Conservation (phyloP, 306 rosid species). For the Trifolium fragiferum region DNA sequence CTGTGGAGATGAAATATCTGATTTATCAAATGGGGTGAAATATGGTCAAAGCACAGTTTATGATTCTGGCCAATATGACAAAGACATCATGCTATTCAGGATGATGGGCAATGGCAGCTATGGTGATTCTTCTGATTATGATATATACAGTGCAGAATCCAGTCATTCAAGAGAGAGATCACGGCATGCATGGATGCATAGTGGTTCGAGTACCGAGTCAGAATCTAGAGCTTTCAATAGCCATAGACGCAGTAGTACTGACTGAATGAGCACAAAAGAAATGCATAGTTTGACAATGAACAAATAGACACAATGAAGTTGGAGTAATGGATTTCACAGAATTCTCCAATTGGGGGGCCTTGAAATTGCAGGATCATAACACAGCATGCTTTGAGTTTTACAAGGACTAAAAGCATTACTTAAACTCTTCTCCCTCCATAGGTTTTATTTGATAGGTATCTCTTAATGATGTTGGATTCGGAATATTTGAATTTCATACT, state of each 20-base stretch:
- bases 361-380: slow-evolving; percentile 19
- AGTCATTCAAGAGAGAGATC: slow-evolving; percentile 53
- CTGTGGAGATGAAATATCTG: slow-evolving; percentile 61
- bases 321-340: slow-evolving; percentile 4
- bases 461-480: background rate
- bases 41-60: slow-evolving; percentile 79
- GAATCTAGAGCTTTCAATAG: slow-evolving; percentile 58
- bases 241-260: slow-evolving; percentile 13
- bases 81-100: slow-evolving; percentile 70
- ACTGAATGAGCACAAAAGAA: slow-evolving; percentile 30
- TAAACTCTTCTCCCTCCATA: slow-evolving; percentile 4
- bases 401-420: slow-evolving; percentile 23
- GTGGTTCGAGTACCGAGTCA: slow-evolving; percentile 57
- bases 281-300: slow-evolving; percentile 14
- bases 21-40: slow-evolving; percentile 87
- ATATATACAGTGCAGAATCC: slow-evolving; percentile 53
- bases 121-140: slow-evolving; percentile 51
- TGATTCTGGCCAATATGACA: slow-evolving; percentile 82
- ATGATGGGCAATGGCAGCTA: slow-evolving; percentile 62
- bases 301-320: slow-evolving; percentile 28
- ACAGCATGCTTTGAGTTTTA: slow-evolving; percentile 15
- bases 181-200: slow-evolving; percentile 44
- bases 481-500: background rate
- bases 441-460: slow-evolving; percentile 32
- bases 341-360: slow-evolving; percentile 5